Evolutionary conservation across 2,329 filamentous ascomycete species (phyloP).

Genomic region (Moelleriella libera): DNA sequence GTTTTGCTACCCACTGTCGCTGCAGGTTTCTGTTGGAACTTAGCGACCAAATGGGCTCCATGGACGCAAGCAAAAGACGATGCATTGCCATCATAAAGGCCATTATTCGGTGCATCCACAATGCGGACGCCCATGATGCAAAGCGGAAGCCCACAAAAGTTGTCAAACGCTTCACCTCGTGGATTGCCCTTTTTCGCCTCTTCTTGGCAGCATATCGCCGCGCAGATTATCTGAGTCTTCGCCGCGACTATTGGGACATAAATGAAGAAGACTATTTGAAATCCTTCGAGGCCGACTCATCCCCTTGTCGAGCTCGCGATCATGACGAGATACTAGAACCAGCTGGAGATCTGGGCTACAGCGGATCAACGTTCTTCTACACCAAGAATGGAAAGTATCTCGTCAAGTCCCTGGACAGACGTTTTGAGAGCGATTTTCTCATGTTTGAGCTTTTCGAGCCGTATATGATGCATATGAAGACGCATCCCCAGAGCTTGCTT

Average conservation of each 20-base stretch:
- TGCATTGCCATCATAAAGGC: background rate
- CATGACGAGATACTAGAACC: slow-evolving; percentile 20
- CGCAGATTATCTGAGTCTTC: slow-evolving; percentile 1
- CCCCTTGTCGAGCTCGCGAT: slow-evolving; percentile 1
- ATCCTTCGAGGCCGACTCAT: background rate
- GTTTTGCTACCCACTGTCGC: too few species aligned
- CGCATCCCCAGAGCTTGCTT: slow-evolving; percentile 45
- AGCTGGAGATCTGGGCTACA: slow-evolving; percentile 59
- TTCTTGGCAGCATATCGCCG: background rate
- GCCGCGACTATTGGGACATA: slow-evolving; percentile 3
- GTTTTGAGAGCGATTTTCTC: slow-evolving; percentile 60
- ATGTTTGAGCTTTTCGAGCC: slow-evolving; percentile 48
- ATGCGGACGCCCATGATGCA: background rate
- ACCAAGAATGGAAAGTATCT: slow-evolving; percentile 53
- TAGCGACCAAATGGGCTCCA: background rate
- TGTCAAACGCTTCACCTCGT: background rate
- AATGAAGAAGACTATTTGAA: background rate
- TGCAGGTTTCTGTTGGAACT: too few species aligned
- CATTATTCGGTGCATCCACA: background rate
- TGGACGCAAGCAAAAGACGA: background rate
- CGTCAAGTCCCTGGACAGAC: slow-evolving; percentile 55
- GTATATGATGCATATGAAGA: slow-evolving; percentile 50
- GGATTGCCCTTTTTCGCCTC: slow-evolving; percentile 1
- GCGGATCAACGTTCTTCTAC: slow-evolving; percentile 62
- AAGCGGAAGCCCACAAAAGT: background rate